phyloP scores from a whole-genome alignment of 345 rosid genomes.

The Camelina neglecta region DNA sequence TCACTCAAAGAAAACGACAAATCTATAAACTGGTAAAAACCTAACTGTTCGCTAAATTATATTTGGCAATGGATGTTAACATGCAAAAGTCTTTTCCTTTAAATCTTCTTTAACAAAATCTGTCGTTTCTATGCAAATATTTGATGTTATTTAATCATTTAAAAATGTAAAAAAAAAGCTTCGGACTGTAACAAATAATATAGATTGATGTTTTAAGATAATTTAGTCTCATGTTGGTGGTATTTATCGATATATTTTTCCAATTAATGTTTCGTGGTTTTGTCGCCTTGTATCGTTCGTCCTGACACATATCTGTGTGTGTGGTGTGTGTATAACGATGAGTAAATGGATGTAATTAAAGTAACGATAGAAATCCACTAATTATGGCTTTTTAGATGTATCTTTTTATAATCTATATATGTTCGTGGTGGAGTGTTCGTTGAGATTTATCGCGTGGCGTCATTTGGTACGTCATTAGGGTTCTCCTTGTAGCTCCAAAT shows the following conservation, averaged over 20 bases:
- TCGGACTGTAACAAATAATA: not conserved
- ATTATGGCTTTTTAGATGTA: constrained; percentile 20
- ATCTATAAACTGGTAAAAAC: not conserved
- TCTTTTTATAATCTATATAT: constrained; percentile 21
- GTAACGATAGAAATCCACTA: constrained; percentile 23
- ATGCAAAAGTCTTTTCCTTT: constrained; percentile 13
- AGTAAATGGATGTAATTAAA: constrained; percentile 29
- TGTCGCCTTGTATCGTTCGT: constrained; percentile 9
- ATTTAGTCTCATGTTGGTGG: not conserved
- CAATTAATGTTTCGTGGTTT: not conserved
- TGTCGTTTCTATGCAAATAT: constrained; percentile 19
- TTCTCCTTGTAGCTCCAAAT: not conserved
- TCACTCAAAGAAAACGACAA: constrained; percentile 28
- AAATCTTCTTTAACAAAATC: constrained; percentile 22
- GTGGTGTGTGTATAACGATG: constrained; percentile 1
- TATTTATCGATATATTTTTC: not conserved
- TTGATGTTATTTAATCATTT: constrained; percentile 4
- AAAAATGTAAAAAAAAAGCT: not conserved
- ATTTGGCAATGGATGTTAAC: constrained; percentile 28
- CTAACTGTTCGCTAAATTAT: constrained; percentile 1
- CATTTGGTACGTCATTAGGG: constrained; percentile 38
- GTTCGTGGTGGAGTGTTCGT: constrained; percentile 39
- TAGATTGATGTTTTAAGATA: not conserved
- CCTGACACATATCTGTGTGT: constrained; percentile 16
- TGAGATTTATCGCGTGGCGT: constrained; percentile 32